A percentile compares a stretch with the other conserved stretches of the same genome.
phyloP scores from a whole-genome alignment of 1,139 yeast species.

The Wickerhamiella pararugosa region DNA sequence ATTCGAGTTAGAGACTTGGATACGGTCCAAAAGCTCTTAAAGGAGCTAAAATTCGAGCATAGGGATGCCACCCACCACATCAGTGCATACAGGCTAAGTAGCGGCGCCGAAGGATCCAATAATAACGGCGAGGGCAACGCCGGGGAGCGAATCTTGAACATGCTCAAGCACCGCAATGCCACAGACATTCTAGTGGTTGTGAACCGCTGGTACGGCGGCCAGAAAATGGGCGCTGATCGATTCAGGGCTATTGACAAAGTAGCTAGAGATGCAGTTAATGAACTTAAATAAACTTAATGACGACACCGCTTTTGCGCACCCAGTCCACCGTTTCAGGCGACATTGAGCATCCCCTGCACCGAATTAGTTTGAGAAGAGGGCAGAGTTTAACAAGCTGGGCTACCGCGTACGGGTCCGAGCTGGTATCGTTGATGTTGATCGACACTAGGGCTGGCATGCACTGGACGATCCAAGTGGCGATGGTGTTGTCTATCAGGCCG shows the following conservation, averaged over 20 bases:
- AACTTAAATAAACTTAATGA: neutral
- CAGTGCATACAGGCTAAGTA: neutral
- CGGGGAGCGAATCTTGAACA: slow-evolving; percentile 3
- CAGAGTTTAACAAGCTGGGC: too few relatives aligned
- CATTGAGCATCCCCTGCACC: too few relatives aligned
- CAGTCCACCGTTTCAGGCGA: too few relatives aligned
- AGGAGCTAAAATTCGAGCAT: neutral
- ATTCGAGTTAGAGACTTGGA: neutral
- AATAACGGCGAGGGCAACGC: slow-evolving; percentile 5
- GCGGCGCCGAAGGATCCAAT: neutral
- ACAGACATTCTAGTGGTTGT: neutral
- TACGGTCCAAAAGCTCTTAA: neutral
- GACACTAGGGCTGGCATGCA: too few relatives aligned
- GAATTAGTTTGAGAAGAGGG: too few relatives aligned
- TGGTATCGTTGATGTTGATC: too few relatives aligned
- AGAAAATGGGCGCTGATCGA: slow-evolving; percentile 1
- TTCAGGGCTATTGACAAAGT: slow-evolving; percentile 3
- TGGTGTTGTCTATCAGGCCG: too few relatives aligned
- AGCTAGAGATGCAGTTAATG: neutral
- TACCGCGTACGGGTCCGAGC: too few relatives aligned
- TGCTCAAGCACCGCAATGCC: slow-evolving; percentile 2
- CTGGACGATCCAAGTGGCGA: too few relatives aligned
- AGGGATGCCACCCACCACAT: slow-evolving; percentile 1
- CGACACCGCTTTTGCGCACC: too few relatives aligned
- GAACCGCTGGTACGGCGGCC: slow-evolving; percentile 2